phyloP scores from a whole-genome alignment of 2,329 filamentous ascomycete genomes.

The Alternaria conjuncta region DNA sequence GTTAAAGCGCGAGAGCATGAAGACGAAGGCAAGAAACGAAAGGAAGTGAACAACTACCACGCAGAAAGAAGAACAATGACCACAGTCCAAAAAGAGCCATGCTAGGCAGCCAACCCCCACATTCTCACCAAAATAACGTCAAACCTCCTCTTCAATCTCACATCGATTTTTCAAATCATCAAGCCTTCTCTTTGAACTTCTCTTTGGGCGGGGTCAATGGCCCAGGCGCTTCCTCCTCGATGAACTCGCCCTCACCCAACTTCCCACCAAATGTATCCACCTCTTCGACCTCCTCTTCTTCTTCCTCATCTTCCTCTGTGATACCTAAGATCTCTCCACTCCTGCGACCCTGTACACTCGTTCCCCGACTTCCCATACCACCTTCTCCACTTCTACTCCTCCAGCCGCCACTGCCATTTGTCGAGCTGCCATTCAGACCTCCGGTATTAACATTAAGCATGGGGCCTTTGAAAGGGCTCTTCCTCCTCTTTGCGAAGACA shows the following conservation, averaged over 20 bases:
- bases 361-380: conserved; percentile 42
- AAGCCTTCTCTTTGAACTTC: not conserved
- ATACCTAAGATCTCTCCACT: conserved; percentile 77
- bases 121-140: not conserved
- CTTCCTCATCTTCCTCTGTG: conserved; percentile 50
- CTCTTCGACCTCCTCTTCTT: conserved; percentile 60
- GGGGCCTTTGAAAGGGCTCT: conserved; percentile 82
- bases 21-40: not conserved
- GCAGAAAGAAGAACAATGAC: not conserved
- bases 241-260: conserved; percentile 40
- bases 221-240: conserved; percentile 26
- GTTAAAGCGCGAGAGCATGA: not conserved
- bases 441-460: conserved; percentile 60
- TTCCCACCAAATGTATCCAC: conserved; percentile 66
- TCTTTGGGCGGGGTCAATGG: conserved; percentile 14
- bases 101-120: not conserved
- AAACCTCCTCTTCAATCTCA: not conserved
- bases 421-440: not conserved
- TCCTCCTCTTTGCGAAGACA: conserved; percentile 81
- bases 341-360: conserved; percentile 69
- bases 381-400: conserved; percentile 13
- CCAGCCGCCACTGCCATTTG: not conserved
- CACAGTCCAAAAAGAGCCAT: not conserved
- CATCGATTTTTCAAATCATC: not conserved
- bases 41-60: not conserved